Conservation (phyloP, 768 basidiomycete species). For the Lactarius deliciosus region DNA sequence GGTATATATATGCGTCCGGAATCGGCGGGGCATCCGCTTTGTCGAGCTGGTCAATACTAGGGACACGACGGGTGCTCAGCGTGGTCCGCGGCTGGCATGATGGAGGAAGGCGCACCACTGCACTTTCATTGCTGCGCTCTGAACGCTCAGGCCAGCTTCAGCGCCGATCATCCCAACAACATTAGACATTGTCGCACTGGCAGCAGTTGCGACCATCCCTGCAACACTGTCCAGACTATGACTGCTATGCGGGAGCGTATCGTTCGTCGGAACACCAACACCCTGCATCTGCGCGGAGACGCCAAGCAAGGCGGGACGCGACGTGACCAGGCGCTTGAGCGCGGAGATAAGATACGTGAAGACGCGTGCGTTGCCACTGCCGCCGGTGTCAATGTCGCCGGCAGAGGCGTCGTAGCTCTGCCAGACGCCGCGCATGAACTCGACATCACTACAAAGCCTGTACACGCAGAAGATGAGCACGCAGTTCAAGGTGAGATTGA, state of each 20-base stretch:
- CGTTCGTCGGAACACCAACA: constrained; percentile 53
- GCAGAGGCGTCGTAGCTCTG: constrained; percentile 21
- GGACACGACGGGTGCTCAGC: neutral
- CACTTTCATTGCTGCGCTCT: constrained; percentile 79
- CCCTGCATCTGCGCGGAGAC: constrained; percentile 79
- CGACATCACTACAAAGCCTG: constrained; percentile 27
- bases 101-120: constrained; percentile 63
- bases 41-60: constrained; percentile 95
- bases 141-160: constrained; percentile 67
- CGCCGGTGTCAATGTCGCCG: constrained; percentile 54
- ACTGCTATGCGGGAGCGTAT: constrained; percentile 46
- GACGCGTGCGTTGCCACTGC: constrained; percentile 62
- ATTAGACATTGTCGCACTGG: constrained; percentile 79
- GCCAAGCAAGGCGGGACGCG: constrained; percentile 84
- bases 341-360: constrained; percentile 78
- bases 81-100: constrained; percentile 10
- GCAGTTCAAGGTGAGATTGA: neutral
- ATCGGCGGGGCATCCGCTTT: constrained; percentile 94
- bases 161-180: constrained; percentile 84
- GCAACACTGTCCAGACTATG: constrained; percentile 68
- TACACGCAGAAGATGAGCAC: neutral
- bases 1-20: constrained; percentile 91
- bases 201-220: constrained; percentile 80
- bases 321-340: constrained; percentile 82
- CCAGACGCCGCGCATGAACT: constrained; percentile 29